Base-by-base conservation (phyloP, 768 basidiomycete genomes). In the Lactarius evosmus region DNA sequence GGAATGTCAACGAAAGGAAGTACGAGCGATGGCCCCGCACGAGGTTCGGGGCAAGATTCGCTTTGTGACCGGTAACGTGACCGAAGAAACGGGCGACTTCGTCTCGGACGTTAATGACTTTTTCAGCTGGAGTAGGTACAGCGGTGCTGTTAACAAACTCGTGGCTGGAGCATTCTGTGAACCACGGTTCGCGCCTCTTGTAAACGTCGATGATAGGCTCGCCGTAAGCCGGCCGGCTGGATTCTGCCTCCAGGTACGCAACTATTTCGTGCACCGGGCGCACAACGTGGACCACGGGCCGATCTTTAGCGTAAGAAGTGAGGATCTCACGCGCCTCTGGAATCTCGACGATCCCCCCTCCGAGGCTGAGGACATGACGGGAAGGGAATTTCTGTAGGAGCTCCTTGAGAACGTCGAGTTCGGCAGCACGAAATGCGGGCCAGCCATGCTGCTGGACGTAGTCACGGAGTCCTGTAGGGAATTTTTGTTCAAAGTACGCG, bases 281-380 rank as follows among this genome's bases (percentile, higher is more conserved):
- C 22, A 86, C 82, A 63, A 98, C 82, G 74, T 95, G 87, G 4
- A 98, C 88, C 12, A 99, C 91, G 7, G 86, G 84, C 4, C 91
- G 91, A 22, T 73, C 78, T 34, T 75, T 75, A 33, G 79, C 80
- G 73, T 91, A 95, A 19, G 79, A 75, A 73, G 86, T 82, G 63
- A 99, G 79, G 4, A 91, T 70, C 19, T 89, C 79, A 33, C 95
- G 80, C 14, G 93, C 89, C 46, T 79, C 82, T 1, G 86, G 81
- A 0, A 86, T 91, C 75, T 99, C 96, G 33, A 98, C 93, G 62
- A 98, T 86, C 0, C 96, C 96, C 4, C 97, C 97, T 3, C 97
- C 96, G 22, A 97, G 85, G 67, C 91, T 93, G 73, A 98, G 84
- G 59, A 98, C 81, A 74, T 93, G 86, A 0, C 79, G 80, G 5